phyloP scores from a whole-genome alignment of 2,329 filamentous ascomycete species.

The Mycosphaerelloides madeirae region DNA sequence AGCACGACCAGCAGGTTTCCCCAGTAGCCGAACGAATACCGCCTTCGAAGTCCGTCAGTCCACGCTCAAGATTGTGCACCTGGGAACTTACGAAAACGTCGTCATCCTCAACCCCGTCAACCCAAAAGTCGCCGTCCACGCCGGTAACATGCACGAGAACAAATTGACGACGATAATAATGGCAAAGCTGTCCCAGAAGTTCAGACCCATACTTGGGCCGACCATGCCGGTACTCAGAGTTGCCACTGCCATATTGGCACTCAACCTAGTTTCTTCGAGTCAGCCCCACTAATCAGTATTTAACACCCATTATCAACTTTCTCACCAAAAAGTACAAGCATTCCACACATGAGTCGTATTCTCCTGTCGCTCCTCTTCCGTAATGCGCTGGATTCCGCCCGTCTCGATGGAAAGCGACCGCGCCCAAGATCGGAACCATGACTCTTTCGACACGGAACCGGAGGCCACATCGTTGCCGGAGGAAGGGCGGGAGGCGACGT shows the following conservation, averaged over 20 bases:
- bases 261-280: conserved; percentile 8
- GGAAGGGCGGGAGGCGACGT: not conserved
- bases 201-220: conserved; percentile 11
- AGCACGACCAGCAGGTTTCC: conserved; percentile 8
- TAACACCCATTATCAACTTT: not conserved
- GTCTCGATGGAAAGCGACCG: conserved; percentile 9
- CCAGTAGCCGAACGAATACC: conserved; percentile 15
- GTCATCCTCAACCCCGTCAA: conserved; percentile 15
- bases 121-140: conserved; percentile 12
- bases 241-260: conserved; percentile 14
- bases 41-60: not conserved
- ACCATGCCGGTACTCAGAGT: conserved; percentile 15
- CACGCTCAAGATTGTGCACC: too few species aligned
- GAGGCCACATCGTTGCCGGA: not conserved
- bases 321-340: conserved; percentile 12
- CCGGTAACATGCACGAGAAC: conserved; percentile 9
- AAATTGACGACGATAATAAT: conserved; percentile 15
- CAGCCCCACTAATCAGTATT: too few species aligned
- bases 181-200: conserved; percentile 11
- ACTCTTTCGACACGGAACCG: not conserved
- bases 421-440: not conserved
- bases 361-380: conserved; percentile 8
- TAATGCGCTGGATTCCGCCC: conserved; percentile 12
- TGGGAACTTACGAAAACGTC: conserved; percentile 6
- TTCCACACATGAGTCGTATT: conserved; percentile 9